Evolutionary conservation across 2,329 filamentous ascomycete genomes (phyloP), one percentile per base, ranked within the genome.

Genomic region (Aspergillus brunneoviolaceus): DNA sequence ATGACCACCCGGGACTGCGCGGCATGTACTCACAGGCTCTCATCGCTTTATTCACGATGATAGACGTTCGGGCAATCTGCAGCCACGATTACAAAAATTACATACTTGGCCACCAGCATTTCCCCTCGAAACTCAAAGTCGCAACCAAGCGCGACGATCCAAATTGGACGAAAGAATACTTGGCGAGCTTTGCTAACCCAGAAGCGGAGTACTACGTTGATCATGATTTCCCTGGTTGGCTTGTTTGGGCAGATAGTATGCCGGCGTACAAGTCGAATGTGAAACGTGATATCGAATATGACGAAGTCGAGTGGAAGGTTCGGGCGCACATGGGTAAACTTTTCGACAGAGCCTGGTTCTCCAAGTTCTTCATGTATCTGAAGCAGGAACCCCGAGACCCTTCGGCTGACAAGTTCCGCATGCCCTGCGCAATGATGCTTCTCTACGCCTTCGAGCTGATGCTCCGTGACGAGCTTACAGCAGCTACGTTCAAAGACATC

Each of bases 341-440:
- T 48, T 81, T 99, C 63, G 91, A 90, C 61, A 87, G 87, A 52
- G 85, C 91, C 29, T 99, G 95, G 96, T 88, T 97, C 67, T 85
- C 85, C 49, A 89, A 89, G 54, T 94, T 89, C 76, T 99, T 99
- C 70, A 90, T 88, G 25, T 98, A 94, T 72, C 85, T 98, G 79
- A 98, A 97, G 79, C 95, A 98, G 76, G 94, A 98, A 74, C 94
- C 95, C 2, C 87, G 94, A 49, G 94, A 98, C 72, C 77, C 86
- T 0, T 84, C 84, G 4, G 84, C 90, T 0, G 94, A 99, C 73
- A 86, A 94, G 56, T 98, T 99, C 80, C 86, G 93, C 57, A 93
- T 96, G 84, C 88, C 89, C 35, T 93, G 90, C 70, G 90, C 92
- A 0, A 90, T 96, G 74, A 84, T 97, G 67, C 81, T 99, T 45